Evolutionary conservation across 768 basidiomycete genomes (phyloP).

Genomic region (Rubroboletus satanas): DNA sequence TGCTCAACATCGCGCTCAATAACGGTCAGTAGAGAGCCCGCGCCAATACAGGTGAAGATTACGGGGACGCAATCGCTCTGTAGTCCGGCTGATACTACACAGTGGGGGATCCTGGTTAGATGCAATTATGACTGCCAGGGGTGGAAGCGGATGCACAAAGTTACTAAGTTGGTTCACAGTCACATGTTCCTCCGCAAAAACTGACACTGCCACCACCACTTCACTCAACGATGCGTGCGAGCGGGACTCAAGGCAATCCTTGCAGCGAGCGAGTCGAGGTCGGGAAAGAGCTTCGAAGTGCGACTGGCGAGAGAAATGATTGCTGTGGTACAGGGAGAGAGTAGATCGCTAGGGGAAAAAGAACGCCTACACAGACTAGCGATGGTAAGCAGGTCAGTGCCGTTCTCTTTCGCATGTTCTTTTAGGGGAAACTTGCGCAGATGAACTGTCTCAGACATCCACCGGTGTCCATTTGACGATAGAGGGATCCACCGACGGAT

Average conservation of each 20-base stretch:
- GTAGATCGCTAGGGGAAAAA: slow-evolving; percentile 58
- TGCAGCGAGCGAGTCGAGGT: slow-evolving; percentile 51
- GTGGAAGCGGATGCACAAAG: too few species aligned
- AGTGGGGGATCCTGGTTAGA: too few species aligned
- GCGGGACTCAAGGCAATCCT: slow-evolving; percentile 72
- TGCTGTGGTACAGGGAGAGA: slow-evolving; percentile 59
- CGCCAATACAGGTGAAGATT: too few species aligned
- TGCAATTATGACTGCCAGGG: too few species aligned
- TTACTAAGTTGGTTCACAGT: neutral
- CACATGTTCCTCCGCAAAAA: neutral
- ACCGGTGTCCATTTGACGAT: neutral
- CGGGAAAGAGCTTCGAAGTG: slow-evolving; percentile 58
- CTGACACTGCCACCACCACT: neutral
- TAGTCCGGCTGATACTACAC: too few species aligned
- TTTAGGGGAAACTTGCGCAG: slow-evolving; percentile 24
- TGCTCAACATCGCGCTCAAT: neutral
- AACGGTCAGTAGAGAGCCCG: neutral
- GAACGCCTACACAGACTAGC: slow-evolving; percentile 61
- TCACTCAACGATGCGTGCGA: slow-evolving; percentile 34
- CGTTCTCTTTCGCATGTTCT: neutral
- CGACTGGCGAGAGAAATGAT: slow-evolving; percentile 79
- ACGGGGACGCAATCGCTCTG: too few species aligned
- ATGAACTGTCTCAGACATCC: neutral
- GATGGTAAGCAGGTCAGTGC: slow-evolving; percentile 70
- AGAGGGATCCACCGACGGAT: neutral